Evolutionary conservation across 73 alveolate species (phyloP).

Genomic region (Chromera velia): DNA sequence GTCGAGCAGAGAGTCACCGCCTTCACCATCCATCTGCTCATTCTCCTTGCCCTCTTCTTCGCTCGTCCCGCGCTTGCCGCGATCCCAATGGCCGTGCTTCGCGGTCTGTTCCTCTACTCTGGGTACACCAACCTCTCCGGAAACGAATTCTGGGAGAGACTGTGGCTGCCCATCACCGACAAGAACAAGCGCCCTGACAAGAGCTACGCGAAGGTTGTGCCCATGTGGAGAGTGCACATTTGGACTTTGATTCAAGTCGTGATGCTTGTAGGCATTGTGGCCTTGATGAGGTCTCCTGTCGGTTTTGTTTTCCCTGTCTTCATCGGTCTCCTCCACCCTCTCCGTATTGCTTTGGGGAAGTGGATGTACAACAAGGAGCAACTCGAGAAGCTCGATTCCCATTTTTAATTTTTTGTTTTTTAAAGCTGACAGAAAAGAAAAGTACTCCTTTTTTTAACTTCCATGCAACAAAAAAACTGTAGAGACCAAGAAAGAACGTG

Average conservation of each 20-base stretch:
- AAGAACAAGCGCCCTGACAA: not conserved
- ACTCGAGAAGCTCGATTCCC: not conserved
- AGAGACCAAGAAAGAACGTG: too few species aligned
- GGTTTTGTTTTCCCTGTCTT: not conserved
- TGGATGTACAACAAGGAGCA: not conserved
- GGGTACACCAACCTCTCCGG: too few species aligned
- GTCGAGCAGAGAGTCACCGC: not conserved
- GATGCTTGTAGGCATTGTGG: not conserved
- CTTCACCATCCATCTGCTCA: not conserved
- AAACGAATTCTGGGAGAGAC: too few species aligned
- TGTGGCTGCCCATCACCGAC: not conserved
- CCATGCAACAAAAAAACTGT: too few species aligned
- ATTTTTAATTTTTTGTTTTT: too few species aligned
- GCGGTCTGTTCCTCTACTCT: too few species aligned
- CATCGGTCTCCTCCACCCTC: not conserved
- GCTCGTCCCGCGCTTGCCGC: not conserved
- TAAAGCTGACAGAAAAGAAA: too few species aligned
- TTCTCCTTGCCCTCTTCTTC: not conserved
- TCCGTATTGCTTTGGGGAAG: not conserved
- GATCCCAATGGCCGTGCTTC: not conserved
- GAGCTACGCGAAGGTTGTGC: not conserved
- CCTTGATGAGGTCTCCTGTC: not conserved
- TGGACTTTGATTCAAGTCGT: not conserved
- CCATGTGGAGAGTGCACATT: not conserved
- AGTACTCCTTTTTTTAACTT: too few species aligned